Base-by-base conservation (phyloP, 139 green algal genomes). In the Auxenochlorella pyrenoidosa region DNA sequence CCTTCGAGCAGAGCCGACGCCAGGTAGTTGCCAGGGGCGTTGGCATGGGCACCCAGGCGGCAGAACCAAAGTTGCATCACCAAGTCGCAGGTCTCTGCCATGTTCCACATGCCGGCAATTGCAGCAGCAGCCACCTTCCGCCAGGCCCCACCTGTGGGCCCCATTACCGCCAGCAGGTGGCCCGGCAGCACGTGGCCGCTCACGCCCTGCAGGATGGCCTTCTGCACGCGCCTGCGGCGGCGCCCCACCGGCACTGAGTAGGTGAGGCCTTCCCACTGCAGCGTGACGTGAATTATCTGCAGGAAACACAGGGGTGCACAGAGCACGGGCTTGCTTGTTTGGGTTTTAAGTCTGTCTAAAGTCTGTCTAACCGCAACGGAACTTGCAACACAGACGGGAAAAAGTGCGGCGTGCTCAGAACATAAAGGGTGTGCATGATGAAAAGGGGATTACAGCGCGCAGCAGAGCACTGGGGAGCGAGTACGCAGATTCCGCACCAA, bases 91-190 rank as follows among this genome's bases (percentile, higher is more conserved):
- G n/a, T n/a, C n/a, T n/a, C n/a, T n/a, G n/a, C n/a, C n/a, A n/a
- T n/a, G n/a, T n/a, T n/a, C n/a, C n/a, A n/a, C n/a, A n/a, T n/a
- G n/a, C n/a, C n/a, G n/a, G n/a, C n/a, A n/a, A n/a, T n/a, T n/a
- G n/a, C n/a, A n/a, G n/a, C n/a, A n/a, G n/a, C n/a, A n/a, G n/a
- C n/a, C n/a, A n/a, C n/a, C n/a, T n/a, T n/a, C n/a, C n/a, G n/a
- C n/a, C 32, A 34, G 36, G 28, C 3, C 59, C 8, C 66, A 80
- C 87, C 87, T 32, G 81, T 91, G 83, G 89, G 86, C 1, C 90
- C 90, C 90, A 92, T 92, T 38, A 91, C 72, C 19, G 90, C 90
- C 87, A 93, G 59, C n/a, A 93, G 72, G 63, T 88, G 75, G 24
- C 79, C 84, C 15, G 90, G 85, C n/a, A 41, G 28, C 43, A 88